Conservation (phyloP, 1,139 yeast species). For the Saccharomyces hybrid region DNA sequence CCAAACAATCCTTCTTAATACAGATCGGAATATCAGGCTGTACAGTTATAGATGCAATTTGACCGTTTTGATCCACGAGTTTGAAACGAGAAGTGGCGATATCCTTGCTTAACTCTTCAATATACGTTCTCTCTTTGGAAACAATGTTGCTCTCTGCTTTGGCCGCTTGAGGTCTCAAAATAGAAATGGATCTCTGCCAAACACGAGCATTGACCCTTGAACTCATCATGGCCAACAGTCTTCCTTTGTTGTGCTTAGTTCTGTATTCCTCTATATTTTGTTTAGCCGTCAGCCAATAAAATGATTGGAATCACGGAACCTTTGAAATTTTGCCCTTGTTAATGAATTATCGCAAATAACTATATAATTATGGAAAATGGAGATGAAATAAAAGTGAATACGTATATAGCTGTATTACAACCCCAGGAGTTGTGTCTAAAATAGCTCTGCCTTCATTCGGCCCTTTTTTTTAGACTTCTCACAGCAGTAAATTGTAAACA, state of each 20-base stretch:
- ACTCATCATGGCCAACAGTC: not conserved
- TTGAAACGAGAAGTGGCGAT: slow-evolving; percentile 9
- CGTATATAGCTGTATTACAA: not conserved
- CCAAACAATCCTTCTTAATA: slow-evolving; percentile 18
- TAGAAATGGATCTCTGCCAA: not conserved
- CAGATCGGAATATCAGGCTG: slow-evolving; percentile 22
- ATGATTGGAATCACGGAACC: slow-evolving; percentile 1
- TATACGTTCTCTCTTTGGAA: not conserved
- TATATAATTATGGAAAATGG: not conserved
- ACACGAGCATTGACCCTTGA: not conserved
- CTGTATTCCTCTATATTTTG: not conserved
- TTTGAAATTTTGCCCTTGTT: not conserved
- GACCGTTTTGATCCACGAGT: slow-evolving; percentile 17
- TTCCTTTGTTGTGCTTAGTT: not conserved
- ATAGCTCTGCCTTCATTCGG: not conserved
- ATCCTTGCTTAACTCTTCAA: slow-evolving; percentile 2
- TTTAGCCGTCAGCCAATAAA: not conserved
- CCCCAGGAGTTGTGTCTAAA: not conserved
- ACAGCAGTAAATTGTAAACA: not conserved
- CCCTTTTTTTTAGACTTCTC: not conserved
- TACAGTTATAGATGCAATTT: slow-evolving; percentile 15
- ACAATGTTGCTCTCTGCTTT: not conserved
- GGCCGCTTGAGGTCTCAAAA: not conserved
- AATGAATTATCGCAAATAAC: not conserved
- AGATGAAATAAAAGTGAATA: not conserved